phyloP scores from a whole-genome alignment of 441 rosid genomes.

The Adansonia madagascariensis region DNA sequence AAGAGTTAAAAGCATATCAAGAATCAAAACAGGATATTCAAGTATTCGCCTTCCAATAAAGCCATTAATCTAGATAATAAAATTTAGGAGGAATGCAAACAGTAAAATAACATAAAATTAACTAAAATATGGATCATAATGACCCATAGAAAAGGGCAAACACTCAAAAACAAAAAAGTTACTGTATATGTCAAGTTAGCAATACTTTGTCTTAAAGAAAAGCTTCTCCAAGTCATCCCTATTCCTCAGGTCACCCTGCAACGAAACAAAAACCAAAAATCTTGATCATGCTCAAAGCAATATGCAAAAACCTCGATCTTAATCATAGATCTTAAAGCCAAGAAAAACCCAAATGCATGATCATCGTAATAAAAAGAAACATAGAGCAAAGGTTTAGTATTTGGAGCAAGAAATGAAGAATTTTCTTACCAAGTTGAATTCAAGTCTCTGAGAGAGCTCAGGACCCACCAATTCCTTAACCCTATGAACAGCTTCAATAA shows the following conservation, averaged over 20 bases:
- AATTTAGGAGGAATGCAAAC: not conserved
- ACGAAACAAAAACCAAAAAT: constrained; percentile 28
- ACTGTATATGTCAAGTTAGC: constrained; percentile 1
- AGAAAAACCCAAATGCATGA: not conserved
- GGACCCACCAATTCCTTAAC: constrained; percentile 65
- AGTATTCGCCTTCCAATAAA: not conserved
- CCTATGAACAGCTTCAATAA: constrained; percentile 57
- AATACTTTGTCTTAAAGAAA: constrained; percentile 59
- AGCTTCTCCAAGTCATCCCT: constrained; percentile 63
- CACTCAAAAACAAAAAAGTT: constrained; percentile 10
- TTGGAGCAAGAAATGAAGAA: not conserved
- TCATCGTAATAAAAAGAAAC: not conserved
- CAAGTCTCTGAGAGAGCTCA: constrained; percentile 62
- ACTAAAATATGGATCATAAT: not conserved
- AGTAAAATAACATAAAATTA: not conserved
- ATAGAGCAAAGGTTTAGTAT: constrained; percentile 6
- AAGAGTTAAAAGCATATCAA: not conserved
- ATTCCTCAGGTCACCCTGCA: constrained; percentile 74
- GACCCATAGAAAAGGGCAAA: not conserved
- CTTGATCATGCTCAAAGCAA: constrained; percentile 1
- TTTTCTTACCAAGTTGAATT: constrained; percentile 46
- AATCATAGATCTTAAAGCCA: not conserved
- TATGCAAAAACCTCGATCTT: not conserved
- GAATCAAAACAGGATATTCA: not conserved
- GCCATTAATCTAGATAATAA: not conserved